Evolutionary conservation across 345 rosid species (phyloP), one percentile per base, ranked within the genome.

Genomic region (Geranium brycei): DNA sequence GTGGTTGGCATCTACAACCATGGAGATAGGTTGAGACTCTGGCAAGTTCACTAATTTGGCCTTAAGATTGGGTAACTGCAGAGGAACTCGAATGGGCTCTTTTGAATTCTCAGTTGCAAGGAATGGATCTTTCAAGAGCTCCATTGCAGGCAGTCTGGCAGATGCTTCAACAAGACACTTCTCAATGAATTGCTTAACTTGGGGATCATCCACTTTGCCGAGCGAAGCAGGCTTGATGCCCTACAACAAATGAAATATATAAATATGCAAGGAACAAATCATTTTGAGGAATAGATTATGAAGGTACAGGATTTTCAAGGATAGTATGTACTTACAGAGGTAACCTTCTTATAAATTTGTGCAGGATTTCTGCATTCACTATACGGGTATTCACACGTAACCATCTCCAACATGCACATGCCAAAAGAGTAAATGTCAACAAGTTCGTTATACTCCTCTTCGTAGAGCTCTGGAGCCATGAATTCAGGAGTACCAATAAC

Each of bases 391-490:
- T 87, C 89, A 77, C 80, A 78, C 16, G 93, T 87, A 57, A 82
- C 80, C 83, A 87, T 78, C 84, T 87, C 89, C 71, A 87, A 63
- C 71, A 87, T 74, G 86, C 93, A 84, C 87, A 87, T 64, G 58
- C 93, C 93, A 66, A 87, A 87, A 31, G 89, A 82, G 77, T 87
- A 87, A 28, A 87, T 78, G 71, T 87, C 93, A 0, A 84, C 87
- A 58, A 87, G 93, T 59, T 87, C 89, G 68, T 79, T 82, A 74
- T 87, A 87, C 58, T 81, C 93, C 72, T 87, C 93, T 40, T 87
- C 89, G 63, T 87, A 87, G 23, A 87, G 83, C 78, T 87, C 93
- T 0, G 93, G 93, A 28, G 93, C 89, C 95, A 87, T 87, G 82
- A 85, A 87, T 61, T 87, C 95, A 38, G 95, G 95, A 68, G 95